A percentile compares a stretch with the other conserved stretches of the same genome.
Evolutionary conservation across 306 rosid species (phyloP).

Genomic region (Arachis stenosperma): DNA sequence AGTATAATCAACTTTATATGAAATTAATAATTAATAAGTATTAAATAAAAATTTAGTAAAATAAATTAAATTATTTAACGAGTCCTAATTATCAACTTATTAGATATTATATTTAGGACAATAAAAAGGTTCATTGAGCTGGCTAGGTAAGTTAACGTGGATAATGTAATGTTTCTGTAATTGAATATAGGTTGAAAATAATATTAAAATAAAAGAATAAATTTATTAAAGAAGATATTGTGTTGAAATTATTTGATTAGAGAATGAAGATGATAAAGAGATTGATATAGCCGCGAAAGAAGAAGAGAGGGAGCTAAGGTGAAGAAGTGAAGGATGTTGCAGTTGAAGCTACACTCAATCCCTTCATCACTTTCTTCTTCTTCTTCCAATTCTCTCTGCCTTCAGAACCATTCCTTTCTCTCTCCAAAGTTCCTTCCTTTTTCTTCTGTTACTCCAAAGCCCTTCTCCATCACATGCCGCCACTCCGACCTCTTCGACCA

Average conservation of each 20-base stretch:
- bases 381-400: conserved; percentile 34
- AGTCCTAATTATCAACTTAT: too few species aligned
- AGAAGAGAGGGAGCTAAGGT: neutral
- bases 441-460: conserved; percentile 33
- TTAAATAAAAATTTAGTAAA: too few species aligned
- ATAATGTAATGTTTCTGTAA: too few species aligned
- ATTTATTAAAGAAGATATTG: too few species aligned
- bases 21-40: too few species aligned
- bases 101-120: too few species aligned
- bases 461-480: conserved; percentile 59
- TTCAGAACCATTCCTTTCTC: conserved; percentile 26
- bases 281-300: neutral
- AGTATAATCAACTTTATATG: fast-evolving
- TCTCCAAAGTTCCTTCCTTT: conserved; percentile 29
- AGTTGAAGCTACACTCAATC: conserved; percentile 42
- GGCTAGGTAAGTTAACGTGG: too few species aligned
- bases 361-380: conserved; percentile 46
- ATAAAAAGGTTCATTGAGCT: too few species aligned
- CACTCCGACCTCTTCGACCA: conserved; percentile 62
- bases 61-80: too few species aligned
- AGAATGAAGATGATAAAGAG: neutral
- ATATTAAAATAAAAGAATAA: too few species aligned
- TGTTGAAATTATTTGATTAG: too few species aligned
- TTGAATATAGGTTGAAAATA: too few species aligned
- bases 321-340: conserved; percentile 39